Percentiles rank a stretch among this genome's conserved stretches.
phyloP scores from a whole-genome alignment of 768 basidiomycete genomes.

The Astraeus odoratus region DNA sequence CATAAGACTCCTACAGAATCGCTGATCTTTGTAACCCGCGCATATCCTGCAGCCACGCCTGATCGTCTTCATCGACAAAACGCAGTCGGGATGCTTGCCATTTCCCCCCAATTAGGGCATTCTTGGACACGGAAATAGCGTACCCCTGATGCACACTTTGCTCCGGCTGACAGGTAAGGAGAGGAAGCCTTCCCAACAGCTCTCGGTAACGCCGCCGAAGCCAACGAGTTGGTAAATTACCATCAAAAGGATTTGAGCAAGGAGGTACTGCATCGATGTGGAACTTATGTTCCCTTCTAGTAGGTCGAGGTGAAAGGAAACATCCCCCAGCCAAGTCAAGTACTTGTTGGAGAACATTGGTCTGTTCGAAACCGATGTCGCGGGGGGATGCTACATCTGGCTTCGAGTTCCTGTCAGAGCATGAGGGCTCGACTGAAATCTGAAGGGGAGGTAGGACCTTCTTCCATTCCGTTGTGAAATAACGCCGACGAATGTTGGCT shows the following conservation, averaged over 20 bases:
- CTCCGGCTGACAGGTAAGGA: conserved; percentile 34
- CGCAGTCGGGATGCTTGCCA: conserved; percentile 15
- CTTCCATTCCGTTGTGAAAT: conserved; percentile 46
- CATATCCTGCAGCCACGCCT: conserved; percentile 27
- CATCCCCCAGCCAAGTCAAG: conserved; percentile 36
- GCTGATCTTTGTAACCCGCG: background rate
- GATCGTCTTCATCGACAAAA: conserved; percentile 24
- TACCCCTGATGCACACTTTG: conserved; percentile 14
- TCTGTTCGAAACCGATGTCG: conserved; percentile 36
- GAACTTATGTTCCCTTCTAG: conserved; percentile 21
- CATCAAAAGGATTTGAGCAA: conserved; percentile 11
- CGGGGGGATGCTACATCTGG: conserved; percentile 22
- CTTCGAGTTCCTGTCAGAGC: conserved; percentile 3
- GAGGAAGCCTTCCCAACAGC: conserved; percentile 55
- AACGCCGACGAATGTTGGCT: conserved; percentile 66
- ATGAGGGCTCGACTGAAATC: conserved; percentile 24
- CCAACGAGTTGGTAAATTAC: conserved; percentile 21
- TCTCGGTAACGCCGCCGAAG: conserved; percentile 48
- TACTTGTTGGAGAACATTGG: conserved; percentile 38
- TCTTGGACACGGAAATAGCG: conserved; percentile 24
- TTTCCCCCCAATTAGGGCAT: conserved; percentile 21
- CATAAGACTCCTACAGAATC: background rate
- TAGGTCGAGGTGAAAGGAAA: conserved; percentile 19
- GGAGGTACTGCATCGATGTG: background rate
- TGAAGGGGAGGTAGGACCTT: conserved; percentile 59